phyloP scores from a whole-genome alignment of 441 rosid genomes.

The Kokia cookei region DNA sequence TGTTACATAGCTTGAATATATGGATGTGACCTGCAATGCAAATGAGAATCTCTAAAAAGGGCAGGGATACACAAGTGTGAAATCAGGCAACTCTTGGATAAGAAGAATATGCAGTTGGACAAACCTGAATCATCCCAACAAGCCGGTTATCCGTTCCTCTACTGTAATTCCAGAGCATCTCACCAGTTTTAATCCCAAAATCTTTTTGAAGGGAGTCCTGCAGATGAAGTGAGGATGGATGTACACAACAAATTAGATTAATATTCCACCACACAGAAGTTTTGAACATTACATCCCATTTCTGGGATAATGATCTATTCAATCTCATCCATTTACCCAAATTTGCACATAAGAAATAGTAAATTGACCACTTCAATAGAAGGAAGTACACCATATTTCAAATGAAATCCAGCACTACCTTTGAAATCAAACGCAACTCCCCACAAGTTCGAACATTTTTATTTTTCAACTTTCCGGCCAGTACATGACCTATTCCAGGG shows the following conservation, averaged over 20 bases:
- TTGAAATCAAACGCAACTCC: conserved; percentile 63
- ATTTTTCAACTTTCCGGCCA: conserved; percentile 73
- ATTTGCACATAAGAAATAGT: neutral
- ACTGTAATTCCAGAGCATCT: conserved; percentile 92
- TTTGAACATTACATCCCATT: neutral
- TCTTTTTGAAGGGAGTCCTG: conserved; percentile 80
- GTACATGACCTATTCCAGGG: conserved; percentile 85
- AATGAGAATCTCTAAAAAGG: neutral
- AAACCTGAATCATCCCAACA: conserved; percentile 78
- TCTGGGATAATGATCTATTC: neutral
- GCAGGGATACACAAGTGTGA: neutral
- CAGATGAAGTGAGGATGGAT: conserved; percentile 10
- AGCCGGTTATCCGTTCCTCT: conserved; percentile 81
- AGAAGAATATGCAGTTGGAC: conserved; percentile 7
- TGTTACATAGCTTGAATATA: neutral
- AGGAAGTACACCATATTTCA: neutral
- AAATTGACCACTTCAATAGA: conserved; percentile 2
- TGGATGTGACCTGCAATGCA: neutral
- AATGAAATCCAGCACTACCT: conserved; percentile 39
- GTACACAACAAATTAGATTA: conserved; percentile 11
- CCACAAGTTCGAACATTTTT: conserved; percentile 70
- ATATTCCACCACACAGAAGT: neutral
- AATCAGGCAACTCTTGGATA: neutral
- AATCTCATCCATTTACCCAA: neutral
- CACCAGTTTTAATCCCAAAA: conserved; percentile 89